Base-by-base conservation (phyloP, 768 basidiomycete genomes). In the Wakefieldia striispora region DNA sequence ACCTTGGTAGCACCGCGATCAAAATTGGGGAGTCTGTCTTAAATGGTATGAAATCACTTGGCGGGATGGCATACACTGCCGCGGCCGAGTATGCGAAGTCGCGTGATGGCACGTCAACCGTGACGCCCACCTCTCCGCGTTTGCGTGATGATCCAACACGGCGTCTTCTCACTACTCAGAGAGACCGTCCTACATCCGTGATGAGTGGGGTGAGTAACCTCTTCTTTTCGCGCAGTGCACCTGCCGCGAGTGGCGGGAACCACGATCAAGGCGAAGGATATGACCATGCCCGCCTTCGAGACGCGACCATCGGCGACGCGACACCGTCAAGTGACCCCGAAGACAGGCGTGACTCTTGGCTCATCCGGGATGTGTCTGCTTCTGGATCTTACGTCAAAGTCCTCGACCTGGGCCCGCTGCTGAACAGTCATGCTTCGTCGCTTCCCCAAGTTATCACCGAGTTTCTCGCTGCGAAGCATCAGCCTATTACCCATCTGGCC, bases 151-250 rank as follows among this genome's bases (percentile, higher is more conserved):
- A 36, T 16, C 19, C 52, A 26, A 39, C 19, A 50, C 59, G 44
- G 40, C 23, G 58, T 58, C 43, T 66, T 63, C 47, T 51, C 24
- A 36, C 55, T 47, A 46, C 51, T 51, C 60, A 53, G 49, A 53
- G 53, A 54, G 62, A 56, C 23, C 63, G 44, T 55, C 55, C 45
- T 26, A 24, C 57, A 24, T 55, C 65, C 47, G 49, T 56, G 34
- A 62, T 64, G 27, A 59, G 59, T 35, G 69, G 62, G 33, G 51
- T 65, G 21, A 55, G 66, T 17, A 67, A 66, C 42, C 63, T 72
- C 59, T 77, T 82, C 57, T 82, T 82, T 59, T 86, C 84, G 42
- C 71, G 78, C 63, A 85, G 83, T 58, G 83, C 84, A 1, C 85
- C 85, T 8, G 77, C 75, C 36, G 69, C 70, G 29, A 70, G 54